These are phyloP conservation scores for Linum usitatissimum DNA, from an alignment of 345 rosid genomes.

Conservation along the genomic window DNA sequence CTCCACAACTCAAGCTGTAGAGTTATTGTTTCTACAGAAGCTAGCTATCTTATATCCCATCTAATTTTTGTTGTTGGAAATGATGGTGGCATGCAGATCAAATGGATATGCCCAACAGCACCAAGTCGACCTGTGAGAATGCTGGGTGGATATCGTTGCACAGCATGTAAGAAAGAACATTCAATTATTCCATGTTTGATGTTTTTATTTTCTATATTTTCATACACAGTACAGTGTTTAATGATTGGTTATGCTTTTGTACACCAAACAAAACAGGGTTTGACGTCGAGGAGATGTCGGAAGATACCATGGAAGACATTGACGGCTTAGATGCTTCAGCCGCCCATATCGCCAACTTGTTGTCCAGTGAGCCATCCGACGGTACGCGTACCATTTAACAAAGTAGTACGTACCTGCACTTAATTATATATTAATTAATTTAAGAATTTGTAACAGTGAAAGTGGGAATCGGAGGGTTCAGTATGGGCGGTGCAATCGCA, in stretches of 20 bases:
- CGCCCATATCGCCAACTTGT: constrained; percentile 1
- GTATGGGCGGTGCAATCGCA: constrained; percentile 28
- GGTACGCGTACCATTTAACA: background rate
- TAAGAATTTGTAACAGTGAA: constrained; percentile 13
- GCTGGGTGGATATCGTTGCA: background rate
- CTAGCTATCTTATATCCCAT: no score
- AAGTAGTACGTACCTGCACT: background rate
- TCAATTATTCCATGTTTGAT: background rate
- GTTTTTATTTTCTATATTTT: no score
- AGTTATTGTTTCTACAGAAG: no score
- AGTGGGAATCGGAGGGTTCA: constrained; percentile 29
- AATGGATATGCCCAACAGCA: constrained; percentile 4
- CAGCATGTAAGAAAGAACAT: background rate
- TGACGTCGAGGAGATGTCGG: background rate
- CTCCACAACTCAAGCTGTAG: no score
- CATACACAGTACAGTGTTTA: background rate
- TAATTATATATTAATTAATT: no score
- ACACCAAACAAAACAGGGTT: background rate
- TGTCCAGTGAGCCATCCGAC: background rate
- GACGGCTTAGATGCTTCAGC: constrained; percentile 2
- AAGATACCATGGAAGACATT: constrained; percentile 1
- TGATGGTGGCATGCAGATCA: background rate
- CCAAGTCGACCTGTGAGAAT: background rate
- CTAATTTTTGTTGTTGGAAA: no score
- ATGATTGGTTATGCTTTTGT: background rate